phyloP scores from a whole-genome alignment of 208 protist genomes.

The Leishmania major region DNA sequence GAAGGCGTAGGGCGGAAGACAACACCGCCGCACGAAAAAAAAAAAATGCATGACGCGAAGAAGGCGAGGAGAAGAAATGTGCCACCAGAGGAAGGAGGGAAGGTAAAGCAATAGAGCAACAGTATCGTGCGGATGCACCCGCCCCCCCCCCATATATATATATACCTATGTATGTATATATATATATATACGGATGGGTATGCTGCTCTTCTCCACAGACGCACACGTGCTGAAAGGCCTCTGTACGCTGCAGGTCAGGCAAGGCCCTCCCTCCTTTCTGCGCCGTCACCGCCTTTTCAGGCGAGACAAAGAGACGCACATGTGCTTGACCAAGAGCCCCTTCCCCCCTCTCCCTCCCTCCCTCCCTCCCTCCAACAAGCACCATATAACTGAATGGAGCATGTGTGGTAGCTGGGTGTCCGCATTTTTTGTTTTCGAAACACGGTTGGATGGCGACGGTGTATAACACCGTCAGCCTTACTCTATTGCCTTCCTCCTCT shows the following conservation, averaged over 20 bases:
- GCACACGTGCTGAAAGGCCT: background rate
- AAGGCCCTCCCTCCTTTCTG: background rate
- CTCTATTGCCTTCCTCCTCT: background rate
- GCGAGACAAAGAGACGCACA: background rate
- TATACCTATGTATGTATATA: too few species aligned
- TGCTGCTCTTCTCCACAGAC: background rate
- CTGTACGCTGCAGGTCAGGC: background rate
- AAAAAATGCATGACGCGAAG: slow-evolving; percentile 4
- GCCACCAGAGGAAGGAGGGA: background rate
- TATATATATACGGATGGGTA: background rate
- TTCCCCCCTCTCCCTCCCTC: background rate
- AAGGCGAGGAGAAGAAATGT: slow-evolving; percentile 7
- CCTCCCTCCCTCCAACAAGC: background rate
- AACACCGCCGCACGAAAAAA: slow-evolving; percentile 1
- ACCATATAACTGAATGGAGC: background rate
- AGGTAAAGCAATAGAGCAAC: too few species aligned
- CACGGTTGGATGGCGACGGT: background rate
- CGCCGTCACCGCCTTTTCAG: background rate
- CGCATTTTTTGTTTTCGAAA: too few species aligned
- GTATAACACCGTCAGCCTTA: background rate
- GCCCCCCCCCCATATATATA: too few species aligned
- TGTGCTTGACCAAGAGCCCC: background rate
- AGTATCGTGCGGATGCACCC: background rate
- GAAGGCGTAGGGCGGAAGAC: background rate
- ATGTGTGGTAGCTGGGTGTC: background rate